Conservation (phyloP, 176 grass and related monocot genomes). For the Oryza meyeriana region DNA sequence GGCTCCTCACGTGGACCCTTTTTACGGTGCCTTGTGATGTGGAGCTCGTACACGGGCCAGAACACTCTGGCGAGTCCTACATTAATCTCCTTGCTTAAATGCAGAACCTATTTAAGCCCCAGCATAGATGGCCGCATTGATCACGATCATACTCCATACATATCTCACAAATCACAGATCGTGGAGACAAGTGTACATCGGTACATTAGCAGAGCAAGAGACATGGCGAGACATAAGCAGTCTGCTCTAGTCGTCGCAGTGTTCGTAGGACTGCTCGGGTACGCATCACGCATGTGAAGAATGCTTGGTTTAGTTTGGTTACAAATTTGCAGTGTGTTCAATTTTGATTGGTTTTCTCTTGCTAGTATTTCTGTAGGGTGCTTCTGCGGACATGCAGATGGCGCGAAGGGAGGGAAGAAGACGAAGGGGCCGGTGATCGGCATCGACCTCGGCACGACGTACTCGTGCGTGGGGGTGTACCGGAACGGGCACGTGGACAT, state of each 20-base stretch:
- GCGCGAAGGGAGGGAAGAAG: background rate
- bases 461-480: background rate
- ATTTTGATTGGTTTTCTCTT: background rate
- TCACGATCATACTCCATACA: background rate
- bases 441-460: background rate
- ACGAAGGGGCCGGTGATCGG: background rate
- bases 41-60: constrained; percentile 6
- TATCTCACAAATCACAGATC: background rate
- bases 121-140: background rate
- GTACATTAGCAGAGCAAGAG: background rate
- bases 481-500: background rate
- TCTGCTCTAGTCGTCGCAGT: constrained; percentile 3
- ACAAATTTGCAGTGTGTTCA: background rate
- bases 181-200: background rate
- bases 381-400: background rate
- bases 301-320: background rate
- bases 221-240: background rate
- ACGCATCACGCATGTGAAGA: no score
- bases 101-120: constrained; percentile 2
- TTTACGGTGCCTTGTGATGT: background rate
- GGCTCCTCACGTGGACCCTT: background rate
- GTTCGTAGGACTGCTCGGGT: constrained; percentile 29
- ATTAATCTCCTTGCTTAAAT: background rate
- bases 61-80: constrained; percentile 36
- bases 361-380: background rate